These are phyloP conservation scores for Cerioporus squamosus DNA, from an alignment of 1,284 basidiomycete species.

Conservation along the genomic window DNA sequence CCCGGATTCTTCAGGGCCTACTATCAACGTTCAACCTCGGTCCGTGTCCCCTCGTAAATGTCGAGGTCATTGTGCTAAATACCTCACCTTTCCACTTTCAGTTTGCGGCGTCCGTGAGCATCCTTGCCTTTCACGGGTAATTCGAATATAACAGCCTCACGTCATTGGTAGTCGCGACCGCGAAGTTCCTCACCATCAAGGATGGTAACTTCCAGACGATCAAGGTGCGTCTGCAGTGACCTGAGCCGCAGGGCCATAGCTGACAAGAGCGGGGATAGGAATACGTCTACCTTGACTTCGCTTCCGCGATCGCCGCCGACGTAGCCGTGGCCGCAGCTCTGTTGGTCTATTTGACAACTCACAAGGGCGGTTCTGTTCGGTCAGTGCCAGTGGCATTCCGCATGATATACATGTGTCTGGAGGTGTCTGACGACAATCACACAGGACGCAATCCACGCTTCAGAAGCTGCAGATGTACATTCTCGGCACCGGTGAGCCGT, in stretches of 20 bases:
- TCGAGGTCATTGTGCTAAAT: background rate
- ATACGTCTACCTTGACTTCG: conserved; percentile 12
- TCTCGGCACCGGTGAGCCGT: conserved; percentile 25
- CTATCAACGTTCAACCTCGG: conserved; percentile 24
- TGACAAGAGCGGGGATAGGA: background rate
- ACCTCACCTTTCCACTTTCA: too few species aligned
- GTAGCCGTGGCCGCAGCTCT: conserved; percentile 4
- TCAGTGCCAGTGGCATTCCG: background rate
- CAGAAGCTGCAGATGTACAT: conserved; percentile 24
- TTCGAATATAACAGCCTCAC: background rate
- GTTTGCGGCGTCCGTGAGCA: too few species aligned
- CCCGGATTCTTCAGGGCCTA: conserved; percentile 7
- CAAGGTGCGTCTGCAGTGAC: background rate
- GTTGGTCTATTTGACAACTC: conserved; percentile 10
- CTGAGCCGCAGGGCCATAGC: background rate
- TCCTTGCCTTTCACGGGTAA: too few species aligned
- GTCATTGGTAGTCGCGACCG: background rate
- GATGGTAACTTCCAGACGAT: conserved; percentile 1
- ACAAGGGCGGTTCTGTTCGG: conserved; percentile 16
- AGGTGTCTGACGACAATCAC: background rate
- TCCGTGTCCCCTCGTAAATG: background rate
- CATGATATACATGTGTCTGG: background rate
- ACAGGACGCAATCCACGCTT: conserved; percentile 24
- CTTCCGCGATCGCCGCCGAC: conserved; percentile 12
- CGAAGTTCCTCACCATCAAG: conserved; percentile 5